Evolutionary conservation across 768 basidiomycete species (phyloP), one percentile per base, ranked within the genome.

Genomic region (Amanita polypyramis): DNA sequence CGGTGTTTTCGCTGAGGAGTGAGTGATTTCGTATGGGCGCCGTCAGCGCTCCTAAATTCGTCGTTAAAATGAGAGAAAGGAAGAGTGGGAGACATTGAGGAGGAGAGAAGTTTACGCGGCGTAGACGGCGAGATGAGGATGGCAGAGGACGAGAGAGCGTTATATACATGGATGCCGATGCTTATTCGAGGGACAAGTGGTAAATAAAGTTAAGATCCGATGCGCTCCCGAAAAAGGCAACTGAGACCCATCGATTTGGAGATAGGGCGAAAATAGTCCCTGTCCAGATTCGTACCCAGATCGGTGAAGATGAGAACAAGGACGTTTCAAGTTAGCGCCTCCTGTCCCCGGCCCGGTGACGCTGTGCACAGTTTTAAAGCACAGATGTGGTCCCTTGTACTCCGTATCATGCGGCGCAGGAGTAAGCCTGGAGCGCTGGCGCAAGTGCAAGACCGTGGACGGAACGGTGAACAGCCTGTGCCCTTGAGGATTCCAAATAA

Each of bases 1-100:
- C 83, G 73, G 65, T 89, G 86, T 55, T 88, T 88, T 49, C 86
- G 74, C 61, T 83, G 81, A 15, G 86, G 85, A 1, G 84, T 89
- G 55, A 82, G 73, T 46, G 72, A 62, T 54, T 68, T 66, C 41
- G 58, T 52, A 33, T 36, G 5, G 7, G 15, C 14, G 20, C 34
- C 39, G 9, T 49, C 39, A 44, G 30, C 19, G 50, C 45, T 49
- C 64, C 58, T 55, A 57, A 55, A 56, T 65, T 64, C 64, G 60
- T 66, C 61, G 56, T 56, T 50, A 36, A 37, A 40, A 42, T 8
- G 53, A 50, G 29, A 54, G 50, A 35, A 59, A 51, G 55, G 60
- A 60, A 50, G 58, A 53, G 53, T 57, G 54, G 65, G 56, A 54
- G 65, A 47, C 41, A 53, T 57, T 49, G 55, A 38, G 50, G 55